Percentiles rank a stretch among this genome's conserved stretches.
Conservation (phyloP, 2,329 filamentous ascomycete genomes). For the Aspergillus viridinutans region DNA sequence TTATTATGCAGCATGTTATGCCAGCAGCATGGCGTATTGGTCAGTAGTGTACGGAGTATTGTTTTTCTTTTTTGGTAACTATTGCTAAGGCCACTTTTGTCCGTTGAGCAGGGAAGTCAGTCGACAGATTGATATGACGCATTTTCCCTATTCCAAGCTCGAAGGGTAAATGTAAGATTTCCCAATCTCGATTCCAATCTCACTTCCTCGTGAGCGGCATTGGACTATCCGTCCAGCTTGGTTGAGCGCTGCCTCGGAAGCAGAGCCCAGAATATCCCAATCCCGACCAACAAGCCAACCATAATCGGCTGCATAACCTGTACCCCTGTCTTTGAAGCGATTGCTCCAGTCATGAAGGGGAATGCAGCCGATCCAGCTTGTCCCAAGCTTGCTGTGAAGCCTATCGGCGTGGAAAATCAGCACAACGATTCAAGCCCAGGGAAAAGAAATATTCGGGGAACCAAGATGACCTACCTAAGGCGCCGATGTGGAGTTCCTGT, state of each 20-base stretch:
- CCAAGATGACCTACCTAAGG: slow-evolving; percentile 15
- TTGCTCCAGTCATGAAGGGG: slow-evolving; percentile 21
- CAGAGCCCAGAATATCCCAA: slow-evolving; percentile 19
- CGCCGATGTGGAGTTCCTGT: slow-evolving; percentile 19
- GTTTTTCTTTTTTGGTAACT: background rate
- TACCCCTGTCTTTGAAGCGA: slow-evolving; percentile 20
- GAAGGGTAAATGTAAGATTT: background rate
- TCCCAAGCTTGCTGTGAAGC: slow-evolving; percentile 21
- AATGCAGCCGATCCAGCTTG: slow-evolving; percentile 21
- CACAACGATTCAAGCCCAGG: background rate
- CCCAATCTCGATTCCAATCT: background rate
- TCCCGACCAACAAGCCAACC: slow-evolving; percentile 17
- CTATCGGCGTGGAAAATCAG: slow-evolving; percentile 8
- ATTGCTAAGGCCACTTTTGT: background rate
- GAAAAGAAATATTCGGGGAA: background rate
- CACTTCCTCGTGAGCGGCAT: background rate
- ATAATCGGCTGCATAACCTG: slow-evolving; percentile 23
- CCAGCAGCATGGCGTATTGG: no score
- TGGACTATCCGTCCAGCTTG: background rate
- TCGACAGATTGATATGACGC: background rate
- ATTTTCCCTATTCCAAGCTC: background rate
- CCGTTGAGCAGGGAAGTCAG: no score
- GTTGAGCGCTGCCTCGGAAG: slow-evolving; percentile 9
- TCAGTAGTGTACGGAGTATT: no score
- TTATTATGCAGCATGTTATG: no score